A percentile compares a stretch with the other conserved stretches of the same genome.
These are phyloP conservation scores for Persicaria maculosa DNA, from an alignment of 148 eudicot genomes.

Conservation along the genomic window DNA sequence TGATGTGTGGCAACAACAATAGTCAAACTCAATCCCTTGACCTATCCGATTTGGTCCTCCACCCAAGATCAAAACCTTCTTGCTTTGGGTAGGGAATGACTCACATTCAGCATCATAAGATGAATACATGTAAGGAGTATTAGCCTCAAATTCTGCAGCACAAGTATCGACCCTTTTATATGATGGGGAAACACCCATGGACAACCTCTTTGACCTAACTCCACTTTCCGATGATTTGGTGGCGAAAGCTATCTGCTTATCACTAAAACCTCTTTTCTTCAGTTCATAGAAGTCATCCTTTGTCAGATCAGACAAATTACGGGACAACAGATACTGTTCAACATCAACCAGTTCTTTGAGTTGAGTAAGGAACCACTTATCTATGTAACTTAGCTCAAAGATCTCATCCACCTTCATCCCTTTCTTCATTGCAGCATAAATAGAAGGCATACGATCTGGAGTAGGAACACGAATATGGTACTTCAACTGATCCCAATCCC, in stretches of 20 bases:
- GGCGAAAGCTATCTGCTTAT: constrained; percentile 92
- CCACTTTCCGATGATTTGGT: constrained; percentile 71
- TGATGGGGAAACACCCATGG: constrained; percentile 62
- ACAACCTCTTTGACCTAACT: constrained; percentile 63
- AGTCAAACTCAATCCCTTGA: constrained; percentile 97
- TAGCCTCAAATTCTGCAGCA: constrained; percentile 97
- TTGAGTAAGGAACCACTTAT: constrained; percentile 95
- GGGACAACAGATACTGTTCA: constrained; percentile 61
- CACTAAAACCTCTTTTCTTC: constrained; percentile 92
- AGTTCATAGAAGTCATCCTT: constrained; percentile 79
- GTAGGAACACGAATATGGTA: constrained; percentile 64
- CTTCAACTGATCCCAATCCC: constrained; percentile 57
- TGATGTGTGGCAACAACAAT: constrained; percentile 98
- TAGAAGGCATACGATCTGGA: constrained; percentile 84
- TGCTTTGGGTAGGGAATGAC: constrained; percentile 70
- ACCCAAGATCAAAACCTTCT: constrained; percentile 89
- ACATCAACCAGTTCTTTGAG: constrained; percentile 85
- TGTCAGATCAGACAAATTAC: constrained; percentile 48
- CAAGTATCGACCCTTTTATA: constrained; percentile 96
- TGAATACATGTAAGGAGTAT: constrained; percentile 98
- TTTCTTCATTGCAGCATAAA: constrained; percentile 93
- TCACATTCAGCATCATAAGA: constrained; percentile 96
- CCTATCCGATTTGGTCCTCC: constrained; percentile 99
- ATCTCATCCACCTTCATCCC: constrained; percentile 91
- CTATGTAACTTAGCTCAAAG: constrained; percentile 71